Base-by-base conservation (phyloP, 768 basidiomycete genomes). In the Saitozyma sp. region DNA sequence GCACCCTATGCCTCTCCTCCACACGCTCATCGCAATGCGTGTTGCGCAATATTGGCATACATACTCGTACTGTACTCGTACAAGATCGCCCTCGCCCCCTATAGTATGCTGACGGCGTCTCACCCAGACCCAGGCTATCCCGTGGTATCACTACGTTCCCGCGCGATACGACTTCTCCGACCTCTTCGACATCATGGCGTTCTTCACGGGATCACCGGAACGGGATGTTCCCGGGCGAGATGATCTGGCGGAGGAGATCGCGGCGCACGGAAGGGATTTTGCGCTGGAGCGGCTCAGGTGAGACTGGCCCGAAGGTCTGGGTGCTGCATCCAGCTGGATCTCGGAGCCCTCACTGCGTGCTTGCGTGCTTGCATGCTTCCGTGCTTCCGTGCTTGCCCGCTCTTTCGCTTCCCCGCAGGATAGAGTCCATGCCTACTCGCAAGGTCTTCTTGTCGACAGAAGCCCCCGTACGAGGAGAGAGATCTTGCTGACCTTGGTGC, bases 81-180 rank as follows among this genome's bases (percentile, higher is more conserved):
- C 17, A 13, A 17, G 17, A 48, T 48, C 13, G 17, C 17, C 14
- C 13, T 17, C 3, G 17, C 29, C 29, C 29, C 29, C 2, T 46
- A 42, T 14, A 55, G 37, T n/a, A 9, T 20, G 17, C 43, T 38
- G n/a, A 48, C 29, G 29, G 29, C 29, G 29, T 29, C 29, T 29
- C 14, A 14, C 13, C 19, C 56, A 63, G 62, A 59, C 58, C 9
- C 58, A 59, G 54, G 48, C 59, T 51, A 60, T 65, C 19, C 63
- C 58, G 14, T 65, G 63, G 63, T 65, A 60, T 49, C 63, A 65
- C 54, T 65, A 61, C 41, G 50, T 65, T 48, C 63, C 63, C 16
- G 53, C 55, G 40, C 45, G 49, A 52, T 59, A 60, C 54, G 63
- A 65, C 49, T 65, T 60, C 41, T n/a, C 46, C 6, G 63, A 65